Conservation (phyloP, 345 rosid species). For the Eucalyptus marginata region DNA sequence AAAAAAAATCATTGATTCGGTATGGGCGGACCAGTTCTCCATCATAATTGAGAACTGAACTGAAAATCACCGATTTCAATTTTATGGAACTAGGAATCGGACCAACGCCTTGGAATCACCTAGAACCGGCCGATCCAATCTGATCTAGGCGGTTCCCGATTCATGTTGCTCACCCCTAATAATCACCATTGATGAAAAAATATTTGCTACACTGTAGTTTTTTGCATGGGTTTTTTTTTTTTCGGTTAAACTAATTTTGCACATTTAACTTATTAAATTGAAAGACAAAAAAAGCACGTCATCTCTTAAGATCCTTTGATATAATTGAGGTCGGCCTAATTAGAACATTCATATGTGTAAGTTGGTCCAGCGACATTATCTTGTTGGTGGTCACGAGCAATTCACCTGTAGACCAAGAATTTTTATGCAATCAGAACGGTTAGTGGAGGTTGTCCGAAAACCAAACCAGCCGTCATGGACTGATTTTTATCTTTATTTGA, state of each 20-base stretch:
- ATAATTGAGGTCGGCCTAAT: not conserved
- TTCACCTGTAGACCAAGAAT: not conserved
- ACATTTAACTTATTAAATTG: not conserved
- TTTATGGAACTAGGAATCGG: no score
- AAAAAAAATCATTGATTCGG: not conserved
- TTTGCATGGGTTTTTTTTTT: not conserved
- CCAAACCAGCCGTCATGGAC: not conserved
- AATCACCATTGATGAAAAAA: not conserved
- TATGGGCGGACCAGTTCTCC: rapidly evolving
- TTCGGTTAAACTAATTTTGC: not conserved
- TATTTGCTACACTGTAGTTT: not conserved
- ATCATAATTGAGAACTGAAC: rapidly evolving
- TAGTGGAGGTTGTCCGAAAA: not conserved
- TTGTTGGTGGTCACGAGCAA: not conserved
- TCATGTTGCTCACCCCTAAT: not conserved
- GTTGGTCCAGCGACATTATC: not conserved
- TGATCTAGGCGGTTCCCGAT: rapidly evolving
- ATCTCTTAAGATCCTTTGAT: not conserved
- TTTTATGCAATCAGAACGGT: not conserved
- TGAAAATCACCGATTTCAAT: no score
- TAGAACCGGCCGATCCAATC: rapidly evolving
- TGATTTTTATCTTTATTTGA: not conserved
- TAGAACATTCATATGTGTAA: not conserved
- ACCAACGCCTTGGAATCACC: rapidly evolving
- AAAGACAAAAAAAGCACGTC: not conserved